Base-by-base conservation (phyloP, 768 basidiomycete genomes). In the Scleroderma bovista region DNA sequence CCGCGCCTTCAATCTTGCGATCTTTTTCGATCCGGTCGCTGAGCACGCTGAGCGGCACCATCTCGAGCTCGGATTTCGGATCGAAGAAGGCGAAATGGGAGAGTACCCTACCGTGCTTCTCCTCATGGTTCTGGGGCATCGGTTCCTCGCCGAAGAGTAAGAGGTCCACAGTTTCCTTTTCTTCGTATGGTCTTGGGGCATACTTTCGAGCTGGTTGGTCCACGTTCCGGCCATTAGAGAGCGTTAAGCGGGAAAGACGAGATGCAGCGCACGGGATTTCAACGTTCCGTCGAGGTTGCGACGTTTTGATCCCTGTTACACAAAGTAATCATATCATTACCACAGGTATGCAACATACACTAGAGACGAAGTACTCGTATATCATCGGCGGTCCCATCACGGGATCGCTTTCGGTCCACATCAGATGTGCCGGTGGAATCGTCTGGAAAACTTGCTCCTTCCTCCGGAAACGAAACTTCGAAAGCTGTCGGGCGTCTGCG, bases 11-110 rank as follows among this genome's bases (percentile, higher is more conserved):
- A 40, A 83, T 70, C 16, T 69, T 57, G 8, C 70, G 66, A 49
- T 69, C 69, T 0, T 44, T 49, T 2, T 63, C 71, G 32, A 74
- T 72, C 6, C 73, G 70, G 31, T 67, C 60, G 29, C 77, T 78
- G 39, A 84, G 68, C 2, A 65, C 60, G 26, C 69, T 69, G 6
- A 84, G 70, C 2, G 77, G 70, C 0, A 83, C 67, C 55, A 84
- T 61, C 38, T 74, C 69, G 16, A 74, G 71, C 11, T 63, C 55
- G 23, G 74, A 70, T 4, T 60, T 65, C 0, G 78, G 70, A 47
- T 88, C 81, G 59, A 84, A 88, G 41, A 88, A 71, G 1, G 70
- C 58, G 54, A 87, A 90, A 23, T 76, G 73, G 5, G 71, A 70
- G 5, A 90, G 69, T 8, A 76, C 54, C 3, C 86, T 76, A n/a